Evolutionary conservation across 176 grass and related monocot genomes (phyloP).

Genomic region (Oryza nivara): DNA sequence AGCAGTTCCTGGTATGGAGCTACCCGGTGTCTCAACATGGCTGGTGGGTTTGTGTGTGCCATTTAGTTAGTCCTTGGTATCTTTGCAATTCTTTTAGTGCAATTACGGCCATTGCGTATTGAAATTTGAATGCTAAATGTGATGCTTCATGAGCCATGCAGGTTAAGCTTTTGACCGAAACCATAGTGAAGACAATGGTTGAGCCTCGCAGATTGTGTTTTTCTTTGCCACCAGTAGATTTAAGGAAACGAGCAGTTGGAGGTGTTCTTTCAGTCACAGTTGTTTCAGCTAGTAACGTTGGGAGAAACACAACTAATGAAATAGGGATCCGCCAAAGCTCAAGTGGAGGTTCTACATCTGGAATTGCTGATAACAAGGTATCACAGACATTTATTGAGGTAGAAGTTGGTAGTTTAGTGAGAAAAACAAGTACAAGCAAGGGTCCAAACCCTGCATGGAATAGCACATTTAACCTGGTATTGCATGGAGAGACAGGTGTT

Average conservation of each 20-base stretch:
- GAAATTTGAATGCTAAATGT: constrained; percentile 2
- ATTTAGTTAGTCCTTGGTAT: constrained; percentile 24
- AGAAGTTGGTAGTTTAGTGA: constrained; percentile 80
- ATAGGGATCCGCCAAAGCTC: constrained; percentile 45
- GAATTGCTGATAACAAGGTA: constrained; percentile 34
- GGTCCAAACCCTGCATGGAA: constrained; percentile 77
- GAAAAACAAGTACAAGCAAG: constrained; percentile 73
- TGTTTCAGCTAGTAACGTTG: constrained; percentile 76
- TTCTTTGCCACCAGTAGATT: constrained; percentile 80
- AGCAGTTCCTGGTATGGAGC: constrained; percentile 79
- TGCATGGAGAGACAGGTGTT: constrained; percentile 85
- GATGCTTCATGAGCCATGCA: constrained; percentile 45
- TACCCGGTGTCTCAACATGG: constrained; percentile 94
- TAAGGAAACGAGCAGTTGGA: constrained; percentile 75
- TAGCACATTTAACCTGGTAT: constrained; percentile 81
- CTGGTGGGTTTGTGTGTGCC: constrained; percentile 63
- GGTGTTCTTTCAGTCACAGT: constrained; percentile 85
- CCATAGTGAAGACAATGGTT: constrained; percentile 82
- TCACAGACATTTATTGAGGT: constrained; percentile 79
- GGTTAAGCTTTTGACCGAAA: constrained; percentile 94
- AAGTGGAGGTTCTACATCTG: constrained; percentile 37
- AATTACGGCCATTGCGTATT: not conserved
- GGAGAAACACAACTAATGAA: constrained; percentile 46
- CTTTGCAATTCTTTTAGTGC: constrained; percentile 9
- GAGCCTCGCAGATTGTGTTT: constrained; percentile 88